A percentile compares a stretch with the other conserved stretches of the same genome.
Evolutionary conservation across 768 basidiomycete genomes (phyloP).

Genomic region (Panus rudis): DNA sequence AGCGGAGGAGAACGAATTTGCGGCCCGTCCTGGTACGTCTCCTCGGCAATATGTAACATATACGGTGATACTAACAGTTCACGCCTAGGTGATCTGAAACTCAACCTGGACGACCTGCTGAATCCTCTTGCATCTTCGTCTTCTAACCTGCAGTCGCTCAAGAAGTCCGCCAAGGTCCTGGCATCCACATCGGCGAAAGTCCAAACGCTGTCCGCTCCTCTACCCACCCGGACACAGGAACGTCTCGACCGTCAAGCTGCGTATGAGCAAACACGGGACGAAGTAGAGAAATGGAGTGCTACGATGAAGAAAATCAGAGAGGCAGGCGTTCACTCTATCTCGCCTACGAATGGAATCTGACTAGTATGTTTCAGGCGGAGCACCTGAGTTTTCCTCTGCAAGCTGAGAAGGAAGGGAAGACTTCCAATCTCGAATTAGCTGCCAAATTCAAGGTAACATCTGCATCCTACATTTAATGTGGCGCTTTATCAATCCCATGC

Average conservation of each 20-base stretch:
- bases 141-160: conserved; percentile 52
- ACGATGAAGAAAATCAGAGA: conserved; percentile 92
- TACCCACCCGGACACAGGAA: conserved; percentile 83
- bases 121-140: conserved; percentile 62
- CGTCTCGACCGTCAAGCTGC: conserved; percentile 90
- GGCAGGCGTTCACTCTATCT: conserved; percentile 31
- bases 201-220: conserved; percentile 68
- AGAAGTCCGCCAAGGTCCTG: conserved; percentile 63
- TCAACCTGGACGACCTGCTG: conserved; percentile 69
- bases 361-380: conserved; percentile 49
- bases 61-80: too few species aligned
- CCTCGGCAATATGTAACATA: not conserved
- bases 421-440: conserved; percentile 68
- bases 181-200: conserved; percentile 46
- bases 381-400: conserved; percentile 85
- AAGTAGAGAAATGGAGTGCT: conserved; percentile 89
- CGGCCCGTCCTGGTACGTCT: conserved; percentile 41
- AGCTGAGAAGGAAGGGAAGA: conserved; percentile 42
- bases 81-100: conserved; percentile 38
- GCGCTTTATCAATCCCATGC: not conserved
- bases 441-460: conserved; percentile 75
- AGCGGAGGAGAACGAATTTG: conserved; percentile 79
- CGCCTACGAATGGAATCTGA: conserved; percentile 2
- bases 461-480: too few species aligned
- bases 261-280: conserved; percentile 86